phyloP scores from a whole-genome alignment of 441 rosid genomes.

The Euphorbia neoarborescens region DNA sequence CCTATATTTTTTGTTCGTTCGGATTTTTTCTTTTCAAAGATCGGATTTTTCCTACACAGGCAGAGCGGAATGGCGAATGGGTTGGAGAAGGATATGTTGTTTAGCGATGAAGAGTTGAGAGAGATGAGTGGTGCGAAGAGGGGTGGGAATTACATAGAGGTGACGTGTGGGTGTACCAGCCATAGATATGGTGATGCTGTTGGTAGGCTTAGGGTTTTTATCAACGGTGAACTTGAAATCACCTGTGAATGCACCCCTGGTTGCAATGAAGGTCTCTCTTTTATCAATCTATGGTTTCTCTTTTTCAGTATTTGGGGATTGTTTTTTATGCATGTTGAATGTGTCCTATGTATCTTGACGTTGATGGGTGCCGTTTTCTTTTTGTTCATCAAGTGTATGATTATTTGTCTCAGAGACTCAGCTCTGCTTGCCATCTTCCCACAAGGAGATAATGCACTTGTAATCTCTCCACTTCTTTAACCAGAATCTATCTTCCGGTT shows the following conservation, averaged over 20 bases:
- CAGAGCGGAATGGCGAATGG: conserved; percentile 47
- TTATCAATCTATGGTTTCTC: background rate
- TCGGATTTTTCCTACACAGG: conserved; percentile 14
- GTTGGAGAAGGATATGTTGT: conserved; percentile 46
- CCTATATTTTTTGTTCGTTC: conserved; percentile 19
- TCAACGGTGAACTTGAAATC: conserved; percentile 85
- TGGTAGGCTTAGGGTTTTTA: conserved; percentile 96
- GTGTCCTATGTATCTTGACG: conserved; percentile 35
- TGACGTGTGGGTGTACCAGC: conserved; percentile 97
- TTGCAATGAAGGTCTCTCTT: conserved; percentile 84
- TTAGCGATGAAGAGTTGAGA: conserved; percentile 78
- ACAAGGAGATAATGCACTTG: conserved; percentile 19
- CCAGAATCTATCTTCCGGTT: conserved; percentile 20
- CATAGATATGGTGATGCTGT: conserved; percentile 98
- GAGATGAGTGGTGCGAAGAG: conserved; percentile 74
- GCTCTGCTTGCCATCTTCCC: conserved; percentile 10
- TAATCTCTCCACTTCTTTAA: conserved; percentile 15
- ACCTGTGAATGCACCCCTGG: conserved; percentile 98
- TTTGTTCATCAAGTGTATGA: conserved; percentile 15
- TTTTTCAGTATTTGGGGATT: conserved; percentile 34
- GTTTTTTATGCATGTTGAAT: conserved; percentile 50
- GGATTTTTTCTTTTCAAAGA: conserved; percentile 17
- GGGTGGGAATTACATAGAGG: conserved; percentile 69
- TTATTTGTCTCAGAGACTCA: background rate
- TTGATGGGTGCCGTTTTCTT: conserved; percentile 39